Percentiles rank a stretch among this genome's conserved stretches.
Conservation (phyloP, 2,329 filamentous ascomycete genomes). For the Fusarium nodosum region DNA sequence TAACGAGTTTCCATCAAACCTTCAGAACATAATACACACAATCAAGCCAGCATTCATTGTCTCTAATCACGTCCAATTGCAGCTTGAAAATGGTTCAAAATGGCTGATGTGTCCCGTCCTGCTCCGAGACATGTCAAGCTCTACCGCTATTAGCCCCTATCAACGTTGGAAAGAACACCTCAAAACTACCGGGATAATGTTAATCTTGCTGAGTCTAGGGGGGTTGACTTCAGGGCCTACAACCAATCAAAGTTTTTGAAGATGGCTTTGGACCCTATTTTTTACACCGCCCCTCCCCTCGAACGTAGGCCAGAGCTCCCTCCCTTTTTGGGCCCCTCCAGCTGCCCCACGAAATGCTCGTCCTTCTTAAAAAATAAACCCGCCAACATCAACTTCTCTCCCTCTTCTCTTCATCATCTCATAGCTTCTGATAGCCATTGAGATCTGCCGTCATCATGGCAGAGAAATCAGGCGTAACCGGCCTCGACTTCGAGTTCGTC, state of each 20-base stretch:
- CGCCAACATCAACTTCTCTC: constrained; percentile 26
- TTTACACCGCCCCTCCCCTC: constrained; percentile 41
- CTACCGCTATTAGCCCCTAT: constrained; percentile 29
- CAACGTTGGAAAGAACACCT: constrained; percentile 30
- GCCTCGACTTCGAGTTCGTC: constrained; percentile 59
- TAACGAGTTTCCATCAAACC: constrained; percentile 4
- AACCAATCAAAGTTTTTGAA: constrained; percentile 22
- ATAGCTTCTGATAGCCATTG: constrained; percentile 48
- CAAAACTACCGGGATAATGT: constrained; percentile 35
- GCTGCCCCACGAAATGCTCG: constrained; percentile 39
- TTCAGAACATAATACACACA: background rate
- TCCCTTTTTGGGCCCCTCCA: constrained; percentile 34
- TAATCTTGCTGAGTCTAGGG: constrained; percentile 29
- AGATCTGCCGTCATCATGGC: constrained; percentile 53
- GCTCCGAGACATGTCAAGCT: constrained; percentile 26
- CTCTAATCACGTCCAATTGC: background rate
- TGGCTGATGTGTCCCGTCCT: constrained; percentile 9
- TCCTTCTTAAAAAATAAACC: constrained; percentile 42
- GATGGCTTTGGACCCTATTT: constrained; percentile 21
- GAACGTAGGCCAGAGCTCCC: constrained; percentile 36
- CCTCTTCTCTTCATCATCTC: constrained; percentile 36
- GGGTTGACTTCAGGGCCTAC: background rate
- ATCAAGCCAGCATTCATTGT: background rate
- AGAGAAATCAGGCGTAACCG: constrained; percentile 51
- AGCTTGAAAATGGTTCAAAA: background rate